Percentiles rank a stretch among this genome's conserved stretches.
Conservation (phyloP, 192 early-diverging fungal species). For the Geranomyces variabilis region DNA sequence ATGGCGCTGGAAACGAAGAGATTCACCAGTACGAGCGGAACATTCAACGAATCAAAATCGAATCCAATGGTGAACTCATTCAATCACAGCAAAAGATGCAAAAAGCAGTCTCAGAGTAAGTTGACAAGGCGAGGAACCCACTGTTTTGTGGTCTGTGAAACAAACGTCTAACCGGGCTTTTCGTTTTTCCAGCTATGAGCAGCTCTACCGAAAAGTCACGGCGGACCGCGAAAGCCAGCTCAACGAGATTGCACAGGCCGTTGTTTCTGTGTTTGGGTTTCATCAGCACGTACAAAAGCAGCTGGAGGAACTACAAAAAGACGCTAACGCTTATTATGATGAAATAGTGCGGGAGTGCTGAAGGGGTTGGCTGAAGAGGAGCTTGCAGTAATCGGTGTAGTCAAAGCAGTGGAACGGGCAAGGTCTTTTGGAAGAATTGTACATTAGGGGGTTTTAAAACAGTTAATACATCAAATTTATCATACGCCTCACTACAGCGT, state of each 20-base stretch:
- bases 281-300: slow-evolving; percentile 38
- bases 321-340: not conserved
- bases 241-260: slow-evolving; percentile 35
- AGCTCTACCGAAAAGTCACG: slow-evolving; percentile 31
- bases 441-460: too few species aligned
- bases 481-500: too few species aligned
- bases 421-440: too few species aligned
- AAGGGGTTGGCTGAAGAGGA: too few species aligned
- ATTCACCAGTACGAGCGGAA: slow-evolving; percentile 47
- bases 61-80: slow-evolving; percentile 28
- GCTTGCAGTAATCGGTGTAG: too few species aligned
- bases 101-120: slow-evolving; percentile 40
- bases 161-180: not conserved
- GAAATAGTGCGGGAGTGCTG: too few species aligned
- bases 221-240: slow-evolving; percentile 30
- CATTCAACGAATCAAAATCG: slow-evolving; percentile 43
- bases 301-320: slow-evolving; percentile 40
- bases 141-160: not conserved
- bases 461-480: too few species aligned
- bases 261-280: slow-evolving; percentile 47
- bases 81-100: slow-evolving; percentile 38
- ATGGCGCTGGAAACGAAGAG: slow-evolving; percentile 33
- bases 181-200: slow-evolving; percentile 38
- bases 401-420: too few species aligned
- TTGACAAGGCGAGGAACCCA: not conserved